phyloP scores from a whole-genome alignment of 108 stramenopile genomes.

The Hondaea fermentalgiana region DNA sequence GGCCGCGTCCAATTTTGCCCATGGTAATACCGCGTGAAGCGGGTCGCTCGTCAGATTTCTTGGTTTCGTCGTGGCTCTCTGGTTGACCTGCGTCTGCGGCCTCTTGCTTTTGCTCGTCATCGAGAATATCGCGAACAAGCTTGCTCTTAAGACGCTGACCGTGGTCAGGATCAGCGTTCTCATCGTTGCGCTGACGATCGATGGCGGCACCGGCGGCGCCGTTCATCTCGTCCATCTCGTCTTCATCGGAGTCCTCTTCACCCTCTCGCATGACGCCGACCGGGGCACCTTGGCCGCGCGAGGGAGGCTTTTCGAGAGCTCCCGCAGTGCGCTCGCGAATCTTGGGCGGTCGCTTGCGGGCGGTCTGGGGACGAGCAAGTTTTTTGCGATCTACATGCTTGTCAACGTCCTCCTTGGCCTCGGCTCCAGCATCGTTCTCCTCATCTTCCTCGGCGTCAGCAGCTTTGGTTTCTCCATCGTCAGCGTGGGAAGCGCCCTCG shows the following conservation, averaged over 20 bases:
- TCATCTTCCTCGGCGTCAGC: background rate
- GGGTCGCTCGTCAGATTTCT: background rate
- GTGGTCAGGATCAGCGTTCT: constrained; percentile 30
- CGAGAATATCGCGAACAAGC: background rate
- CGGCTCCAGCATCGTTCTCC: background rate
- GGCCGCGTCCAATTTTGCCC: background rate
- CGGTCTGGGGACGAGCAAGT: constrained; percentile 44
- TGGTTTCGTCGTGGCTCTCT: background rate
- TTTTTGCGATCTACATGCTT: background rate
- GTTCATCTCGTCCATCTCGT: constrained; percentile 12
- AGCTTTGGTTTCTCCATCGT: background rate
- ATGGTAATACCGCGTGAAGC: constrained; percentile 3
- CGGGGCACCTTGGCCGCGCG: background rate
- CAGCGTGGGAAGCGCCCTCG: background rate
- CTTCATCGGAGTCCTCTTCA: constrained; percentile 23
- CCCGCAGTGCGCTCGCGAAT: constrained; percentile 29
- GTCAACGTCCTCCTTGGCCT: background rate
- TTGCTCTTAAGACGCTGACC: background rate
- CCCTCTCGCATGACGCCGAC: constrained; percentile 19
- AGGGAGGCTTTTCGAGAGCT: constrained; percentile 20
- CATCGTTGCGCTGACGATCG: background rate
- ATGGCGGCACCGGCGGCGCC: constrained; percentile 19
- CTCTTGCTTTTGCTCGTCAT: constrained; percentile 20
- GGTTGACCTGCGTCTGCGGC: constrained; percentile 15
- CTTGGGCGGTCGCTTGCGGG: constrained; percentile 47